phyloP scores from a whole-genome alignment of 768 basidiomycete species.

The Tricholoma furcatifolium region DNA sequence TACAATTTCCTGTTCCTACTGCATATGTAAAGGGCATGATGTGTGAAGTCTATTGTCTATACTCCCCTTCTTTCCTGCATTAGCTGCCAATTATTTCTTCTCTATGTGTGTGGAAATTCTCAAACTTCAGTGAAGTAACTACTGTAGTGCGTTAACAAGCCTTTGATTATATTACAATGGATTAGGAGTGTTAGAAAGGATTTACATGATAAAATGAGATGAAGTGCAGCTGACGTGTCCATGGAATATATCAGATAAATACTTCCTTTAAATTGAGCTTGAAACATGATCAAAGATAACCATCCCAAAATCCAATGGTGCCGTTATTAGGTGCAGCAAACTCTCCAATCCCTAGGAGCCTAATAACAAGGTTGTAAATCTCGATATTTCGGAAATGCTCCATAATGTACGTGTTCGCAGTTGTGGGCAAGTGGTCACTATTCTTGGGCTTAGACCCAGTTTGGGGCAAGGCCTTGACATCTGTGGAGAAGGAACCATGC shows the following conservation, averaged over 20 bases:
- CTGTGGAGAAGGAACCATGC: slow-evolving; percentile 86
- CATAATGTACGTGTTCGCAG: too few species aligned
- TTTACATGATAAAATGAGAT: not conserved
- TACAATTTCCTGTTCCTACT: too few species aligned
- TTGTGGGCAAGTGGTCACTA: slow-evolving; percentile 55
- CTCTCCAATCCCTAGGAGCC: slow-evolving; percentile 62
- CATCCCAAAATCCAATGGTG: slow-evolving; percentile 81
- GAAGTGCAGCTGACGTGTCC: not conserved
- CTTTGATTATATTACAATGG: slow-evolving; percentile 5
- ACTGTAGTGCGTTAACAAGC: not conserved
- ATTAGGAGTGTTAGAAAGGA: slow-evolving; percentile 8
- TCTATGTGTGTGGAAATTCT: slow-evolving; percentile 1
- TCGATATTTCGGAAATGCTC: too few species aligned
- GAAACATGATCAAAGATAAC: slow-evolving; percentile 47
- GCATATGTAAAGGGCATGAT: too few species aligned
- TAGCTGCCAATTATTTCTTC: not conserved
- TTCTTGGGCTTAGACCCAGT: slow-evolving; percentile 34
- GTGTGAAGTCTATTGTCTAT: too few species aligned
- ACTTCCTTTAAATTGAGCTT: not conserved
- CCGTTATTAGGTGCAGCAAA: slow-evolving; percentile 69
- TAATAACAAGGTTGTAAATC: slow-evolving; percentile 74
- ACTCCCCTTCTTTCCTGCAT: not conserved
- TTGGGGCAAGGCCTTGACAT: too few species aligned
- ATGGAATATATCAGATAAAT: too few species aligned
- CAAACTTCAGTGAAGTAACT: not conserved